phyloP scores from a whole-genome alignment of 2,329 filamentous ascomycete species.

The Conoideocrella luteorostrata region DNA sequence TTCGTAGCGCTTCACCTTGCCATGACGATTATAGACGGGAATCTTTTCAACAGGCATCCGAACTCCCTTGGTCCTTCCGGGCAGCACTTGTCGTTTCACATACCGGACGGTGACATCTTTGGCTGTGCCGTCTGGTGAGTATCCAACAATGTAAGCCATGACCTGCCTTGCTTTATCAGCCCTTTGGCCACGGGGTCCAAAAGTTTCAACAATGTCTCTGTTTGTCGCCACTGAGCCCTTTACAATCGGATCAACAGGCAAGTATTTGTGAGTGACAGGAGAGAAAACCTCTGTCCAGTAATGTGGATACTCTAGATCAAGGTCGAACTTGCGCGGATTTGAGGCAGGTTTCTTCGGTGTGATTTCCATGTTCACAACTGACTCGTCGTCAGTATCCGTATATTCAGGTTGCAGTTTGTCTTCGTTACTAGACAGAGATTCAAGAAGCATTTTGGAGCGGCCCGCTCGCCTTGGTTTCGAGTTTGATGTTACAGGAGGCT shows the following conservation, averaged over 20 bases:
- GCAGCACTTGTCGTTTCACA: constrained; percentile 71
- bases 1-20: constrained; percentile 71
- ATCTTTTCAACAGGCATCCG: constrained; percentile 75
- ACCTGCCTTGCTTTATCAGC: constrained; percentile 84
- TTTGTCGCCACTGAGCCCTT: constrained; percentile 64
- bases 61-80: constrained; percentile 83
- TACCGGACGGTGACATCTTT: constrained; percentile 95
- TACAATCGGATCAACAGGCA: constrained; percentile 72
- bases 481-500: neutral
- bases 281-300: constrained; percentile 94
- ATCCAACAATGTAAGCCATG: constrained; percentile 82
- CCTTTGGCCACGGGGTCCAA: constrained; percentile 77
- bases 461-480: neutral
- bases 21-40: constrained; percentile 68
- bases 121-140: constrained; percentile 75
- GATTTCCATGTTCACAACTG: constrained; percentile 48
- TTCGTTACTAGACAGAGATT: constrained; percentile 24
- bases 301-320: constrained; percentile 73
- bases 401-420: constrained; percentile 37
- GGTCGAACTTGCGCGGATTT: constrained; percentile 53
- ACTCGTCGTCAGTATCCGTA: constrained; percentile 51
- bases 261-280: constrained; percentile 68
- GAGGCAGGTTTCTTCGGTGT: constrained; percentile 32
- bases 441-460: neutral
- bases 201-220: constrained; percentile 62